These are phyloP conservation scores for Alternaria sp. DNA, from an alignment of 2,329 filamentous ascomycete species.

Conservation along the genomic window DNA sequence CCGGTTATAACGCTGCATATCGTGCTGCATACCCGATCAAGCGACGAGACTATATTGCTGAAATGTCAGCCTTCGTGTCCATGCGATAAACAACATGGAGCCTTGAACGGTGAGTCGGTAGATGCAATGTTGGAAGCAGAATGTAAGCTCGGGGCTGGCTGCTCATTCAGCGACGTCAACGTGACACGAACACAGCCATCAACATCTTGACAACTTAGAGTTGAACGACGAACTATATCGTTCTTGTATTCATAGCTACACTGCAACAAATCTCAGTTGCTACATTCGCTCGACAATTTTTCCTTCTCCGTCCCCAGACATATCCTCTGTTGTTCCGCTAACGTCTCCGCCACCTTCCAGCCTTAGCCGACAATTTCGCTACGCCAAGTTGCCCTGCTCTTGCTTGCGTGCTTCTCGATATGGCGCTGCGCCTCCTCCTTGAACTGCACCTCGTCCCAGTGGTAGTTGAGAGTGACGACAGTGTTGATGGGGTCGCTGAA, in stretches of 20 bases:
- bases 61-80: background rate
- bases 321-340: background rate
- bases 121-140: background rate
- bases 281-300: background rate
- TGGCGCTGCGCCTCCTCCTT: slow-evolving; percentile 38
- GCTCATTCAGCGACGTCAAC: background rate
- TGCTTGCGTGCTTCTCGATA: slow-evolving; percentile 37
- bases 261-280: background rate
- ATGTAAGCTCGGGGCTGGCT: background rate
- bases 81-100: background rate
- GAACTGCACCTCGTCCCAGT: slow-evolving; percentile 42
- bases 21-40: background rate
- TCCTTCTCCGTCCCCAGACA: background rate
- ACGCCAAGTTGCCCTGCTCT: slow-evolving; percentile 37
- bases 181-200: background rate
- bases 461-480: slow-evolving; percentile 40
- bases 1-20: background rate
- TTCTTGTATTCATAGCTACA: background rate
- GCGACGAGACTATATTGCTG: too few species aligned
- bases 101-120: background rate
- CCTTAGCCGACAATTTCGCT: slow-evolving; percentile 13
- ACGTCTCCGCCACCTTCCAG: background rate
- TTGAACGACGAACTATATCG: background rate
- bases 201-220: too few species aligned
- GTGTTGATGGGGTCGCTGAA: slow-evolving; percentile 38